A percentile compares a stretch with the other conserved stretches of the same genome.
Evolutionary conservation across 2,329 filamentous ascomycete species (phyloP).

Genomic region (Ascochyta pisi): DNA sequence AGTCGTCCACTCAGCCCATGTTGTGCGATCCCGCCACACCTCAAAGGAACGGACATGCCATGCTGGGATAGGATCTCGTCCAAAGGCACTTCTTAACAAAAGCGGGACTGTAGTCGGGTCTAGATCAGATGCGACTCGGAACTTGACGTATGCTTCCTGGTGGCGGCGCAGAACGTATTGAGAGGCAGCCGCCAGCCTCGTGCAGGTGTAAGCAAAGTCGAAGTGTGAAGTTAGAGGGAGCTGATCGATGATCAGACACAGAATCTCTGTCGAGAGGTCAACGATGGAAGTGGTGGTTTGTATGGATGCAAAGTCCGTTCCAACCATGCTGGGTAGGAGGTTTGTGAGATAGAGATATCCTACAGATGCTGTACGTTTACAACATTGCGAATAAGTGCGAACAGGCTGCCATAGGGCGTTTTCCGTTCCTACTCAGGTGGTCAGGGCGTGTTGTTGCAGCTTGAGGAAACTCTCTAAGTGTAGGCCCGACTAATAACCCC

Average conservation of each 20-base stretch:
- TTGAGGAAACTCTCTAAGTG: no score
- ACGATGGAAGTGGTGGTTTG: neutral
- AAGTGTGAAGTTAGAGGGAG: conserved; percentile 1
- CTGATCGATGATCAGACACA: neutral
- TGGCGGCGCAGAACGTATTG: neutral
- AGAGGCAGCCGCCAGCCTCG: neutral
- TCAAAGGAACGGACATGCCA: conserved; percentile 10
- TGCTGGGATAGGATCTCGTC: neutral
- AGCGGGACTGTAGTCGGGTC: neutral
- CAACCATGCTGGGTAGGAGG: no score
- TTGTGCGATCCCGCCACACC: conserved; percentile 4
- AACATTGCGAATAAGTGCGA: no score
- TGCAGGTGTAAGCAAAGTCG: conserved; percentile 4
- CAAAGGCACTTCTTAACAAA: neutral
- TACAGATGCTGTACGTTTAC: no score
- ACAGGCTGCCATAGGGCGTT: no score
- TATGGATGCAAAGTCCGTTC: no score
- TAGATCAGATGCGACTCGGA: neutral
- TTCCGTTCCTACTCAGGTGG: no score
- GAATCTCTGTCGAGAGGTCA: neutral
- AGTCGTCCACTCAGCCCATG: neutral
- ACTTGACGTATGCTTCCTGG: neutral
- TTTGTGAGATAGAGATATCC: no score
- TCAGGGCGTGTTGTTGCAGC: no score
- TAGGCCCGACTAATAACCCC: no score